These are phyloP conservation scores for Talaromyces proteolyticus DNA, from an alignment of 495 filamentous ascomycete genomes.

Conservation along the genomic window DNA sequence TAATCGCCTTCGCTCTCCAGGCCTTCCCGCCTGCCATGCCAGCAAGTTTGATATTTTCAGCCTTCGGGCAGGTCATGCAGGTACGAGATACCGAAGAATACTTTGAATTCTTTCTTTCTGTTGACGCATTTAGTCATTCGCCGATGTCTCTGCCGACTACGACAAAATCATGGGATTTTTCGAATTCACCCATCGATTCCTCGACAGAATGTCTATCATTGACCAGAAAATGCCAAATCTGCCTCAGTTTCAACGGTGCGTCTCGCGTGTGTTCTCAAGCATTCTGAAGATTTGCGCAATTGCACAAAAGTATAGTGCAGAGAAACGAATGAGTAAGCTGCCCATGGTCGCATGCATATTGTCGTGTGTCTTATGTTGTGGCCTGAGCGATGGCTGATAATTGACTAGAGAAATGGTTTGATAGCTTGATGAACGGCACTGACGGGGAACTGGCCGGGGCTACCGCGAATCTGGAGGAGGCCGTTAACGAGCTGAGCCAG, in stretches of 20 bases:
- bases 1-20: neutral
- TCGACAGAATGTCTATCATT: slow-evolving; percentile 18
- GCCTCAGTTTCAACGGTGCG: slow-evolving; percentile 13
- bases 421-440: slow-evolving; percentile 10
- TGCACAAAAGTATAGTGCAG: slow-evolving; percentile 17
- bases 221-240: slow-evolving; percentile 12
- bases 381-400: neutral
- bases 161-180: slow-evolving; percentile 19
- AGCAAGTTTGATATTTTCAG: slow-evolving; percentile 14
- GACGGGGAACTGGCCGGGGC: slow-evolving; percentile 14
- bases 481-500: slow-evolving; percentile 10
- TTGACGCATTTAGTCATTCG: slow-evolving; percentile 13
- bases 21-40: slow-evolving; percentile 15
- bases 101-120: neutral
- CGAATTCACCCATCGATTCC: slow-evolving; percentile 14
- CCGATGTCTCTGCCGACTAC: slow-evolving; percentile 19
- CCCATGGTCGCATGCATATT: neutral
- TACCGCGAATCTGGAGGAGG: slow-evolving; percentile 12
- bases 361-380: too few species aligned
- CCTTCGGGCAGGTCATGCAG: slow-evolving; percentile 18
- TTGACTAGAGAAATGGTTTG: slow-evolving; percentile 14
- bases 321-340: slow-evolving; percentile 11
- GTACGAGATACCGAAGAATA: neutral
- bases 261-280: slow-evolving; percentile 18
- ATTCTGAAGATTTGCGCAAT: slow-evolving; percentile 14